A percentile compares a stretch with the other conserved stretches of the same genome.
Conservation (phyloP, 495 filamentous ascomycete genomes). For the Aspergillus homomorphus region DNA sequence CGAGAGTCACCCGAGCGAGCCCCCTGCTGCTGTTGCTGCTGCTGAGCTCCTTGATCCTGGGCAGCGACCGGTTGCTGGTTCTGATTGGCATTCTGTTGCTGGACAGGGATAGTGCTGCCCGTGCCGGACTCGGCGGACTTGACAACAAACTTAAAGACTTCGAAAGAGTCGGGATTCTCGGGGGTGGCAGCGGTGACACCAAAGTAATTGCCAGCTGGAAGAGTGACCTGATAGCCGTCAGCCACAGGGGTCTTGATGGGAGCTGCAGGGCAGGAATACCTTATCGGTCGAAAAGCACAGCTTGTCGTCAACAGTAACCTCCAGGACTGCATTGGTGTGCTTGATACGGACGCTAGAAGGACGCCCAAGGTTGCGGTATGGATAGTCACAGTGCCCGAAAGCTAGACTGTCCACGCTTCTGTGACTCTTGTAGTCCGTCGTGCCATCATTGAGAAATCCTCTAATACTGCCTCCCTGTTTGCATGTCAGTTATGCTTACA, state of each 20-base stretch:
- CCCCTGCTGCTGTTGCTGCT: conserved; percentile 23
- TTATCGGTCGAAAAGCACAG: conserved; percentile 81
- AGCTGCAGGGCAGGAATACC: conserved; percentile 33
- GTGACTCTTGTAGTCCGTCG: conserved; percentile 73
- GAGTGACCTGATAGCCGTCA: conserved; percentile 48
- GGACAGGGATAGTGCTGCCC: conserved; percentile 20
- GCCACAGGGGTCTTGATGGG: not conserved
- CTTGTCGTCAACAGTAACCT: conserved; percentile 76
- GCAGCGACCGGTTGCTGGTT: conserved; percentile 32
- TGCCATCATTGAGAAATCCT: conserved; percentile 93
- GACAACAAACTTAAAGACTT: conserved; percentile 82
- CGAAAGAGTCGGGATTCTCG: conserved; percentile 90
- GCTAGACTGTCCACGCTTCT: conserved; percentile 78
- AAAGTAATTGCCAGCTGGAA: conserved; percentile 80
- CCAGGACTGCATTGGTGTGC: conserved; percentile 59
- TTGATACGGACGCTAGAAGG: conserved; percentile 72
- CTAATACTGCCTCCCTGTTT: conserved; percentile 71
- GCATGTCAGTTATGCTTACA: conserved; percentile 13
- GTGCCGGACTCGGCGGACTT: conserved; percentile 39
- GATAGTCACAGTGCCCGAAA: conserved; percentile 88
- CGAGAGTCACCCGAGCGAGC: conserved; percentile 22
- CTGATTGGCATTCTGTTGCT: conserved; percentile 36
- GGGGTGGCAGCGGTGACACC: conserved; percentile 85
- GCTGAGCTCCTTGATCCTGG: conserved; percentile 24
- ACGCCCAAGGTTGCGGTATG: conserved; percentile 87